Evolutionary conservation across 169 alveolate genomes (phyloP).

Genomic region (Plasmodium inui): DNA sequence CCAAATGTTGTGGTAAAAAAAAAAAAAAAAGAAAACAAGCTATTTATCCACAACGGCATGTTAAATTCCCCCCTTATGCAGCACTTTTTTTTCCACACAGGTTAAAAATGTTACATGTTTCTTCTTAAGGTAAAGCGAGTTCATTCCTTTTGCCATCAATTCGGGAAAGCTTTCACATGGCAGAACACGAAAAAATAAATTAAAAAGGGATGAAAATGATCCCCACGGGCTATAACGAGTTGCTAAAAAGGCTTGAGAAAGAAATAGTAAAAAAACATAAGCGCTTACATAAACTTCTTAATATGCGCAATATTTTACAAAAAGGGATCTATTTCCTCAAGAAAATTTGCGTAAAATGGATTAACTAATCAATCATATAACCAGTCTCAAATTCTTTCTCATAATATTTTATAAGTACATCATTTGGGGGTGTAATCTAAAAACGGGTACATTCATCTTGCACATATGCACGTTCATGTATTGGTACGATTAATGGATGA

Average conservation of each 20-base stretch:
- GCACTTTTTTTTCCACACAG: not conserved
- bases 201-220: not conserved
- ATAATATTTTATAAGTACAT: not conserved
- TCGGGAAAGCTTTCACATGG: not conserved
- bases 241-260: not conserved
- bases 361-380: not conserved
- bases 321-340: not conserved
- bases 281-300: not conserved
- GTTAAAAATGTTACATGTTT: not conserved
- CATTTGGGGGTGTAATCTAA: not conserved
- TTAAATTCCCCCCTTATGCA: not conserved
- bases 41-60: not conserved
- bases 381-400: not conserved
- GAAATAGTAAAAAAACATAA: not conserved
- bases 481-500: not conserved
- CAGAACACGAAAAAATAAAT: not conserved
- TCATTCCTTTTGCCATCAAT: not conserved
- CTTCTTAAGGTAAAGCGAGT: not conserved
- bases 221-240: not conserved
- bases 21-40: constrained; percentile 17
- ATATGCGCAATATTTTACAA: not conserved
- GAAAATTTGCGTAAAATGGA: not conserved
- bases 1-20: constrained; percentile 22
- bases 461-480: not conserved
- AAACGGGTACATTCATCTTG: not conserved